phyloP scores from a whole-genome alignment of 2,329 filamentous ascomycete species.

The Talaromyces sp. region DNA sequence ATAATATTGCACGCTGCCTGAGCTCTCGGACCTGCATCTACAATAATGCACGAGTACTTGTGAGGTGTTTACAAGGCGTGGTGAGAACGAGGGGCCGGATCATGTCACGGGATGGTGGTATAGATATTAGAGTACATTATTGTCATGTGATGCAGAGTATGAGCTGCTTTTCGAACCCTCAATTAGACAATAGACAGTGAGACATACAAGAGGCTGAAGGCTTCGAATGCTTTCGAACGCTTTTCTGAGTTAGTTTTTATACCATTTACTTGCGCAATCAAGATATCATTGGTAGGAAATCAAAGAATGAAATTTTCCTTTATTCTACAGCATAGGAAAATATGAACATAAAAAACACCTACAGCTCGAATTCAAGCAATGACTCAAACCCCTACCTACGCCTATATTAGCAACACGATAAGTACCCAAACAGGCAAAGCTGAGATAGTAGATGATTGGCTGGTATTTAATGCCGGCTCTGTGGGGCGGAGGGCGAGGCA shows the following conservation, averaged over 20 bases:
- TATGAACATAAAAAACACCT: too few species aligned
- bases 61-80: too few species aligned
- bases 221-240: neutral
- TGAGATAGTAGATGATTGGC: conserved; percentile 3
- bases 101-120: neutral
- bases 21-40: neutral
- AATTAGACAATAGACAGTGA: neutral
- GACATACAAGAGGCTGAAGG: neutral
- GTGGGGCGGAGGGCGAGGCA: neutral
- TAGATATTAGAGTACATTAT: neutral
- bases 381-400: neutral
- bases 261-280: too few species aligned
- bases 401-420: neutral
- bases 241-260: neutral
- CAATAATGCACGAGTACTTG: neutral
- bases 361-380: too few species aligned
- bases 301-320: neutral
- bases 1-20: too few species aligned
- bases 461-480: conserved; percentile 7
- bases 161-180: neutral
- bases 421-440: neutral
- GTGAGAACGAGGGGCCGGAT: neutral
- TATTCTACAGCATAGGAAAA: too few species aligned
- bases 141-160: too few species aligned
- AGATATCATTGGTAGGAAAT: neutral